phyloP scores from a whole-genome alignment of 371 early-diverging fungal species.

The Haplosporangium sp. region DNA sequence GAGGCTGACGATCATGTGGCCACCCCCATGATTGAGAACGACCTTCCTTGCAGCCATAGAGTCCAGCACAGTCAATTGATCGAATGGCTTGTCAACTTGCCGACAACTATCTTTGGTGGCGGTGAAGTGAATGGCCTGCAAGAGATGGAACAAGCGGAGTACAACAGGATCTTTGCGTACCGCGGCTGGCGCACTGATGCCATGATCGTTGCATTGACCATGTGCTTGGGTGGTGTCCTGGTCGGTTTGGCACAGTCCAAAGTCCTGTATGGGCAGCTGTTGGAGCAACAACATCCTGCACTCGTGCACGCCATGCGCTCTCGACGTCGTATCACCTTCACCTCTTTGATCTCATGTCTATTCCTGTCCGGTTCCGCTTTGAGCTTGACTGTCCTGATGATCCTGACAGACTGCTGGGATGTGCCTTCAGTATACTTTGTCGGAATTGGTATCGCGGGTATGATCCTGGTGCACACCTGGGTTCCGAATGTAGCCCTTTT shows the following conservation, averaged over 20 bases:
- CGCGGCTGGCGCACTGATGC: conserved; percentile 26
- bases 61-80: neutral
- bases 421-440: conserved; percentile 41
- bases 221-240: conserved; percentile 31
- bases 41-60: conserved; percentile 19
- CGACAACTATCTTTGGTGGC: neutral
- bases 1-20: conserved; percentile 15
- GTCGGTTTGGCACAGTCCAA: conserved; percentile 37
- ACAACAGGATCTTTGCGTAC: conserved; percentile 20
- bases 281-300: conserved; percentile 2
- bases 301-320: neutral
- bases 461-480: conserved; percentile 42
- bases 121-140: conserved; percentile 1
- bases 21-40: conserved; percentile 15
- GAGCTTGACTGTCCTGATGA: conserved; percentile 31
- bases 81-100: neutral
- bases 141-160: neutral
- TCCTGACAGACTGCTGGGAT: conserved; percentile 46
- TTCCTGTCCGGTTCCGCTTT: conserved; percentile 22
- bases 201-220: conserved; percentile 31
- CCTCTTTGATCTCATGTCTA: conserved; percentile 8
- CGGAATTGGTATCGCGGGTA: conserved; percentile 45
- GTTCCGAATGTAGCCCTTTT: conserved; percentile 23
- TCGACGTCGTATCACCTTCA: neutral
- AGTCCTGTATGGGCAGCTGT: conserved; percentile 12